Evolutionary conservation across 768 basidiomycete species (phyloP), one percentile per base, ranked within the genome.

Genomic region (Mycena vitilis): DNA sequence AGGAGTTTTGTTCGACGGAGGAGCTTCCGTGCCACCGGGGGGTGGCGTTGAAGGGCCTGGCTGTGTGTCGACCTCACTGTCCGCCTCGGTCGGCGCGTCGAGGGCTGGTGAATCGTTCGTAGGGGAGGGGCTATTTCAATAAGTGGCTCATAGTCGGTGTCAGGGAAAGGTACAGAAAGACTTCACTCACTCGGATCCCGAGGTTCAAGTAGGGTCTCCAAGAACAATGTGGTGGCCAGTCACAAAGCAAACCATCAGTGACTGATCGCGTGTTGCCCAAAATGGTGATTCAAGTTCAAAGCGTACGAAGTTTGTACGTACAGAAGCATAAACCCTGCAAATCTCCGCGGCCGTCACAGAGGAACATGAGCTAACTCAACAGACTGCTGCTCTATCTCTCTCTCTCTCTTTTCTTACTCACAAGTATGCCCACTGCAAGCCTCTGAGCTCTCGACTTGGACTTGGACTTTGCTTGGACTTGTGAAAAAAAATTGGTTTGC

Each of bases 221-320:
- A 42, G 56, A 58, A 65, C 63, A 58, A 65, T 58, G 56, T 0
- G 48, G 12, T 23, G n/a, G 3, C 7, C 40, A 15, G 55, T 58
- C 55, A 58, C 51, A 34, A 12, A 16, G 51, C 51, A n/a, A 54
- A 18, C 63, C 37, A 58, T 51, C 55, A 57, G 63, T 65, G 63
- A 65, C 63, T 65, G 63, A 42, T 65, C 56, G 63, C 49, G 63
- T 65, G 8, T 51, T 60, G 23, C 60, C 60, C 37, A 40, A 60
- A 51, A 60, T 38, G 60, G 60, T 25, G 16, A 60, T 60, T 51
- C 36, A 52, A 36, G 60, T 60, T 60, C 34, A n/a, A 9, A 53
- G 52, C 52, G 18, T 15, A 51, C 49, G 25, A 8, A 15, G 16
- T 51, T 5, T n/a, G 49, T 51, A 51, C 49, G 23, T 51, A 51